Evolutionary conservation across 495 filamentous ascomycete species (phyloP).

Genomic region (Tuber brumale): DNA sequence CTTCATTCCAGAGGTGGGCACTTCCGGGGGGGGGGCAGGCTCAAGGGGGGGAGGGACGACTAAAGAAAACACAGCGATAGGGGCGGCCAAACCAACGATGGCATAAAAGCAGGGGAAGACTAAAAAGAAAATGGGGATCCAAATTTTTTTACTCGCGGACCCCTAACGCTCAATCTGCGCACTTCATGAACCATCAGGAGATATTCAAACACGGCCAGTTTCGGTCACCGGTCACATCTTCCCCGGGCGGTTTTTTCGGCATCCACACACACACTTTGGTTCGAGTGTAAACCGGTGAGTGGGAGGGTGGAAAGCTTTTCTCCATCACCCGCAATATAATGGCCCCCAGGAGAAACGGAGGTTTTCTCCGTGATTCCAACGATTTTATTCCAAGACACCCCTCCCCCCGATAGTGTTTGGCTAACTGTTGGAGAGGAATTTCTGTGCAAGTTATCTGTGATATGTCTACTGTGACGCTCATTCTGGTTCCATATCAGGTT

Average conservation of each 20-base stretch:
- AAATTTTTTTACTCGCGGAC: background rate
- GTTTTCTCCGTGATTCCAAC: background rate
- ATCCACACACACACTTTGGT: background rate
- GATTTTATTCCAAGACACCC: background rate
- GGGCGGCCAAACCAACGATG: background rate
- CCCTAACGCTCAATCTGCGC: background rate
- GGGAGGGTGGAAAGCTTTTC: background rate
- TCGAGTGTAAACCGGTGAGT: background rate
- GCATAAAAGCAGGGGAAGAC: background rate
- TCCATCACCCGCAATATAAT: background rate
- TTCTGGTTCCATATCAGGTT: background rate
- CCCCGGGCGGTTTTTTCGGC: background rate
- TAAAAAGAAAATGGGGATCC: background rate
- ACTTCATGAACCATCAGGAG: background rate
- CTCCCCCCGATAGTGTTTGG: background rate
- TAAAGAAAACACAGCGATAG: background rate
- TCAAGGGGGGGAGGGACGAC: background rate
- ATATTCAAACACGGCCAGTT: background rate
- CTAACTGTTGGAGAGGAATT: background rate
- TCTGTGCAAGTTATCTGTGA: background rate
- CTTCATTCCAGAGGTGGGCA: background rate
- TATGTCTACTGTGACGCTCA: background rate
- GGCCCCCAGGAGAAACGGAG: background rate
- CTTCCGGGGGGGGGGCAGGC: background rate
- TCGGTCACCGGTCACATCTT: background rate